Evolutionary conservation across 177 flowering plant genomes (phyloP).

Genomic region (Tripterygium wilfordii): DNA sequence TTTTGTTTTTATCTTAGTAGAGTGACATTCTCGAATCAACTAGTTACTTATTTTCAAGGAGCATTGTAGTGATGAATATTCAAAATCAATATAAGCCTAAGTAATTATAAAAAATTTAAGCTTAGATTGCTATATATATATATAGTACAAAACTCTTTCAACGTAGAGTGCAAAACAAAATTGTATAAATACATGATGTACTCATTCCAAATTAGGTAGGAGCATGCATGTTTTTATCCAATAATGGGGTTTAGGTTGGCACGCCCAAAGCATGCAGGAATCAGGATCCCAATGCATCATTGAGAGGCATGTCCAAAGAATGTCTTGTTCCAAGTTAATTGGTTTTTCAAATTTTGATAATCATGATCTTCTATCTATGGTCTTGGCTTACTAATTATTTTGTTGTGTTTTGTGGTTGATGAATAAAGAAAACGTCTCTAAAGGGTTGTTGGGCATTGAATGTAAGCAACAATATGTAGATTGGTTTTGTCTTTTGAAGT

Average conservation of each 20-base stretch:
- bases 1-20: too few species aligned
- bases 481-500: too few species aligned
- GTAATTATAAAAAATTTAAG: too few species aligned
- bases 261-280: constrained; percentile 18
- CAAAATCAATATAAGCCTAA: background rate
- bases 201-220: too few species aligned
- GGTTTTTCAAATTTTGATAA: constrained; percentile 2
- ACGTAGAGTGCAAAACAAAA: too few species aligned
- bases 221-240: constrained; percentile 3
- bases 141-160: too few species aligned
- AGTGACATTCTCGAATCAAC: too few species aligned
- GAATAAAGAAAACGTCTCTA: too few species aligned
- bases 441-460: background rate
- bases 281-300: constrained; percentile 12
- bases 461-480: background rate
- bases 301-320: background rate
- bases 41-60: too few species aligned
- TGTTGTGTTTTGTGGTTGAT: constrained; percentile 4
- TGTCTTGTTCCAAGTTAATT: background rate
- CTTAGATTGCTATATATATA: too few species aligned
- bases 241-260: constrained; percentile 18
- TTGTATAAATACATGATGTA: too few species aligned
- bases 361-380: constrained; percentile 10
- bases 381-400: constrained; percentile 6
- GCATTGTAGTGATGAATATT: background rate